Evolutionary conservation across 179 eudicot genomes (phyloP).

Genomic region (Vitellaria paradoxa): DNA sequence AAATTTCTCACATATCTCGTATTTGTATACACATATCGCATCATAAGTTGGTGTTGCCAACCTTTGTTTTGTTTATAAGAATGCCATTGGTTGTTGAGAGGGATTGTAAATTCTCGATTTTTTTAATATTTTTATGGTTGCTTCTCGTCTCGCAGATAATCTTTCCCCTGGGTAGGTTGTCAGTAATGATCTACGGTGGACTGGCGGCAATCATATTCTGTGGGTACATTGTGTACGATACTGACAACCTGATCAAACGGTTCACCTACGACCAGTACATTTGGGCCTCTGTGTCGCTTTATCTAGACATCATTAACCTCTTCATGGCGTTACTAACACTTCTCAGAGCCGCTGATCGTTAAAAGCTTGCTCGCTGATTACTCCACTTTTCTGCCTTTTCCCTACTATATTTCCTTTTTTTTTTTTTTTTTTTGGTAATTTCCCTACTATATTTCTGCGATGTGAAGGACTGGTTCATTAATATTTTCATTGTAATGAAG

Average conservation of each 20-base stretch:
- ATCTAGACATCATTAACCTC: constrained; percentile 64
- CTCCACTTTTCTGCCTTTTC: too few relatives aligned
- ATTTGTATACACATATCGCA: too few relatives aligned
- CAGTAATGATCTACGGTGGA: constrained; percentile 58
- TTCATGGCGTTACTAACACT: constrained; percentile 50
- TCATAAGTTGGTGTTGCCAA: too few relatives aligned
- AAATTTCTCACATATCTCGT: too few relatives aligned
- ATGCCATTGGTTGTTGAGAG: neutral
- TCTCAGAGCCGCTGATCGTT: constrained; percentile 50
- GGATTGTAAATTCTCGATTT: neutral
- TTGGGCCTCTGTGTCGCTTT: constrained; percentile 66
- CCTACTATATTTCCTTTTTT: too few relatives aligned
- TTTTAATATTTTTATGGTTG: neutral
- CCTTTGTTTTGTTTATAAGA: too few relatives aligned
- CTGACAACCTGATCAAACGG: constrained; percentile 70
- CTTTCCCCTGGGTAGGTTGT: constrained; percentile 53
- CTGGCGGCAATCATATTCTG: constrained; percentile 57
- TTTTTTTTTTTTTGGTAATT: too few relatives aligned
- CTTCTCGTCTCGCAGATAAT: constrained; percentile 35
- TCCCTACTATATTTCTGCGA: too few relatives aligned
- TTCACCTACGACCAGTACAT: constrained; percentile 64
- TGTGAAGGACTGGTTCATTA: too few relatives aligned
- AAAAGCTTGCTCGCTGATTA: neutral
- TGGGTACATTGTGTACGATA: constrained; percentile 64
- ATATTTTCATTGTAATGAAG: too few relatives aligned